Evolutionary conservation across 1,284 basidiomycete species (phyloP).

Genomic region (Jaminaea rosea): DNA sequence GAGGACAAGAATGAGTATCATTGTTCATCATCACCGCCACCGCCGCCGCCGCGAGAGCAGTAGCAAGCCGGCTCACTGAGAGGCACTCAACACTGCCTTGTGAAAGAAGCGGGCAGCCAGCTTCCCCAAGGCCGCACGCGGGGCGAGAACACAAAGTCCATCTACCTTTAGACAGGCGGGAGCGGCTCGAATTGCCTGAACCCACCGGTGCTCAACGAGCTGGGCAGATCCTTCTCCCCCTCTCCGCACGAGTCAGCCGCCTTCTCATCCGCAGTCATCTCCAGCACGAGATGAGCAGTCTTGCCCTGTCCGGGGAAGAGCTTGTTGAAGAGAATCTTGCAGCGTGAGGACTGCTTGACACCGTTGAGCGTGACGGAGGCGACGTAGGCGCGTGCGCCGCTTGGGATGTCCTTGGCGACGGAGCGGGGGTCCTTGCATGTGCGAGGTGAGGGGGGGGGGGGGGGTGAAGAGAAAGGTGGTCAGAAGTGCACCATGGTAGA

Average conservation of each 20-base stretch:
- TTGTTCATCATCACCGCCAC: too few relatives aligned
- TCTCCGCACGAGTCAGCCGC: slow-evolving; percentile 10
- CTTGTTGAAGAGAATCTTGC: slow-evolving; percentile 9
- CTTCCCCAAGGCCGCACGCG: too few relatives aligned
- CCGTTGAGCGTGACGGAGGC: slow-evolving; percentile 12
- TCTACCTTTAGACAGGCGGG: too few relatives aligned
- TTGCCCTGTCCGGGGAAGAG: slow-evolving; percentile 10
- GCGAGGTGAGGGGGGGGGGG: too few relatives aligned
- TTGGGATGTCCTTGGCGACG: slow-evolving; percentile 5
- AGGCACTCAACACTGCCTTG: too few relatives aligned
- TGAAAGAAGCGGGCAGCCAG: too few relatives aligned
- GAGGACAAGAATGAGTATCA: too few relatives aligned
- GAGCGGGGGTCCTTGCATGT: slow-evolving; percentile 1
- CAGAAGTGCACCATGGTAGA: not conserved
- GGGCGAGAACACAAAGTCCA: too few relatives aligned
- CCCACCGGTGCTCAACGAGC: slow-evolving; percentile 11
- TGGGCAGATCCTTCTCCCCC: slow-evolving; percentile 8
- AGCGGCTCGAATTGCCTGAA: slow-evolving; percentile 6
- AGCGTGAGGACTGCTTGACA: slow-evolving; percentile 7
- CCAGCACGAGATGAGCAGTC: slow-evolving; percentile 6
- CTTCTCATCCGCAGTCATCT: slow-evolving; percentile 7
- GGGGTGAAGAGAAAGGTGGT: too few relatives aligned
- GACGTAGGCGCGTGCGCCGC: slow-evolving; percentile 11
- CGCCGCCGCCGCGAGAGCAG: too few relatives aligned
- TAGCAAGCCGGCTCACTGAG: too few relatives aligned